Base-by-base conservation (phyloP, 768 basidiomycete genomes). In the Xanthoconium stramineum region DNA sequence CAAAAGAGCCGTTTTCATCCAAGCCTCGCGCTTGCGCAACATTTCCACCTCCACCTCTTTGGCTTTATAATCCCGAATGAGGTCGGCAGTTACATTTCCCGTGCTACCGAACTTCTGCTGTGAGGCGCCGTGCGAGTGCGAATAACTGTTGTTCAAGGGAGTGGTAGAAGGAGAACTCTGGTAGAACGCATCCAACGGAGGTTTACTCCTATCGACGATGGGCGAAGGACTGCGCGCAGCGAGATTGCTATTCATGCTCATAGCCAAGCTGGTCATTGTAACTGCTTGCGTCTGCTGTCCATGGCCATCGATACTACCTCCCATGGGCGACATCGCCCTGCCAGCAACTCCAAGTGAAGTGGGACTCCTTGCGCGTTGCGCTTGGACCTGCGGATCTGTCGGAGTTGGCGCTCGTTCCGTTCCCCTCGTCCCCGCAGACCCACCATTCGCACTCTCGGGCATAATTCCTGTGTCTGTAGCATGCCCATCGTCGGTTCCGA, bases 31-130 rank as follows among this genome's bases (percentile, higher is more conserved):
- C 66, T 83, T 83, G 79, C 84, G 86, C 61, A 88, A 72, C 45
- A 76, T 76, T 60, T 93, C 91, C 45, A 97, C 67, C 69, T 96
- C 94, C 37, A 78, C 75, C 60, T 95, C 94, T 69, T 89, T 93
- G 36, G 80, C 80, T 71, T 89, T 93, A 57, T 94, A 74, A 63
- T 94, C 92, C 39, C 85, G 79, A 43, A 91, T 73, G 57, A 93
- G 72, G 65, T 95, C 94, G 13, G 87, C 83, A 4, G 87, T 79
- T 19, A 88, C 78, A 66, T 83, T 89, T 7, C 85, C 82, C 0
- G 86, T 81, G 11, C 89, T 89, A 0, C 84, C 74, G 0, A 63
- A 75, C 44, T 72, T 72, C 49, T 65, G 68, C 36, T 62, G 67
- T 9, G 64, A 65, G 33, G 64, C 65, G 47, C 76, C 73, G 29